Percentiles rank a stretch among this genome's conserved stretches.
Conservation (phyloP, 768 basidiomycete species). For the Calocybe gangraenosa region DNA sequence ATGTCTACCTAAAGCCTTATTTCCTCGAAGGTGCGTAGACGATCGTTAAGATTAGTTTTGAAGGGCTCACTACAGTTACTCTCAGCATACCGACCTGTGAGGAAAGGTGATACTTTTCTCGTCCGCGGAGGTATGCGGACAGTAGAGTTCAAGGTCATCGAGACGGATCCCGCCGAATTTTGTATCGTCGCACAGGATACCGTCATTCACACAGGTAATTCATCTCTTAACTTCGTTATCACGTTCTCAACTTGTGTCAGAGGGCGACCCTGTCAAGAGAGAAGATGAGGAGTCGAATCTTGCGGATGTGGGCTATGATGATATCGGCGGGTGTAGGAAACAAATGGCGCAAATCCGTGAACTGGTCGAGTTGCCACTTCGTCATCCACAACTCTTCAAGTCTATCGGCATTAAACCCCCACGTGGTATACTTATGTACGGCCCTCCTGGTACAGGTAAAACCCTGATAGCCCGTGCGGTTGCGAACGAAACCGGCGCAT, state of each 20-base stretch:
- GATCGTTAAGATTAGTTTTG: background rate
- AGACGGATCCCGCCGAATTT: slow-evolving; percentile 96
- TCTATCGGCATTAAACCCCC: slow-evolving; percentile 99
- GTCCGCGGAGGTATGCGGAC: slow-evolving; percentile 98
- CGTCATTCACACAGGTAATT: slow-evolving; percentile 84
- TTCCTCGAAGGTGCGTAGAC: slow-evolving; percentile 81
- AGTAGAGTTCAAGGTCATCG: slow-evolving; percentile 98
- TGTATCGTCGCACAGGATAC: slow-evolving; percentile 99
- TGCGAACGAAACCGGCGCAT: slow-evolving; percentile 98
- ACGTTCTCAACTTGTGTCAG: slow-evolving; percentile 32
- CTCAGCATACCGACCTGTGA: slow-evolving; percentile 86
- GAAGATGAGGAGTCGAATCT: slow-evolving; percentile 98
- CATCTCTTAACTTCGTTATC: slow-evolving; percentile 1
- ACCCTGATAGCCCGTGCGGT: slow-evolving; percentile 99
- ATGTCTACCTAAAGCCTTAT: slow-evolving; percentile 98
- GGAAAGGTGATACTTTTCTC: slow-evolving; percentile 98
- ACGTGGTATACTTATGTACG: slow-evolving; percentile 97
- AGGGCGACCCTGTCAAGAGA: slow-evolving; percentile 98
- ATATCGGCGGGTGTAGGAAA: slow-evolving; percentile 98
- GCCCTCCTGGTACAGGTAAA: slow-evolving; percentile 99
- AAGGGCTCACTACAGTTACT: slow-evolving; percentile 2
- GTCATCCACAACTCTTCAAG: slow-evolving; percentile 99
- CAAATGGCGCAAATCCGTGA: slow-evolving; percentile 99
- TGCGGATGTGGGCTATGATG: slow-evolving; percentile 96
- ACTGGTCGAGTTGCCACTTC: slow-evolving; percentile 94